These are phyloP conservation scores for Aspergillus steynii DNA, from an alignment of 495 filamentous ascomycete genomes.

Conservation along the genomic window DNA sequence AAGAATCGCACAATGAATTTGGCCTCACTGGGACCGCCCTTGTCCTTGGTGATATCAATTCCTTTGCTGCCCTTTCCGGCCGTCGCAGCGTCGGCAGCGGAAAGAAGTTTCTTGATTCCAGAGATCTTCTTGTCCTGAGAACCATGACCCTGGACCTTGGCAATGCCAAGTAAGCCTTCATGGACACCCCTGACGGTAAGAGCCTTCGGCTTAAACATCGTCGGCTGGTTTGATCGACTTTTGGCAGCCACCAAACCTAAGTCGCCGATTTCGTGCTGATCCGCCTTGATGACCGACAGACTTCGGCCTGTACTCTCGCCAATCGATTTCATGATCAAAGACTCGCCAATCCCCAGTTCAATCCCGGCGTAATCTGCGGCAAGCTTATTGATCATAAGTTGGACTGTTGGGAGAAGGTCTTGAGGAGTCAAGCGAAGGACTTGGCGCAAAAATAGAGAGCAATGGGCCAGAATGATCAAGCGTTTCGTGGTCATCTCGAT, in stretches of 20 bases:
- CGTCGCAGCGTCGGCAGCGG: conserved; percentile 72
- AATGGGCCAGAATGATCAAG: conserved; percentile 81
- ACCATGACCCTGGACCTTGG: conserved; percentile 81
- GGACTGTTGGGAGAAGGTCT: conserved; percentile 82
- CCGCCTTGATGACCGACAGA: conserved; percentile 81
- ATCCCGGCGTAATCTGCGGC: conserved; percentile 95
- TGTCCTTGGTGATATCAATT: conserved; percentile 86
- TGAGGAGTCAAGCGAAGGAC: conserved; percentile 87
- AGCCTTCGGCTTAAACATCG: conserved; percentile 95
- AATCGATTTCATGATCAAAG: conserved; percentile 97
- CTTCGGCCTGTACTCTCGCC: conserved; percentile 91
- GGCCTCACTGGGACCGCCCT: conserved; percentile 90
- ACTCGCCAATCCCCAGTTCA: conserved; percentile 95
- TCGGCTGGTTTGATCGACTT: conserved; percentile 87
- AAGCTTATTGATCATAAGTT: conserved; percentile 97
- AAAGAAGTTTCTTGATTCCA: conserved; percentile 90
- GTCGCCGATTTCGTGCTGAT: conserved; percentile 95
- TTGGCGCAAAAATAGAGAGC: conserved; percentile 87
- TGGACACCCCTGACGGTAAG: conserved; percentile 85
- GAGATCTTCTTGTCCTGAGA: conserved; percentile 89
- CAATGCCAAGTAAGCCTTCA: conserved; percentile 84
- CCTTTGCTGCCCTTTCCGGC: conserved; percentile 67
- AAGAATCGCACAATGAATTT: conserved; percentile 92
- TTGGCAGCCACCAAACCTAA: conserved; percentile 93
- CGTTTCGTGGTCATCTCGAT: conserved; percentile 93